Base-by-base conservation (phyloP, 805 yeast genomes). In the Zygotorulaspora sp. region DNA sequence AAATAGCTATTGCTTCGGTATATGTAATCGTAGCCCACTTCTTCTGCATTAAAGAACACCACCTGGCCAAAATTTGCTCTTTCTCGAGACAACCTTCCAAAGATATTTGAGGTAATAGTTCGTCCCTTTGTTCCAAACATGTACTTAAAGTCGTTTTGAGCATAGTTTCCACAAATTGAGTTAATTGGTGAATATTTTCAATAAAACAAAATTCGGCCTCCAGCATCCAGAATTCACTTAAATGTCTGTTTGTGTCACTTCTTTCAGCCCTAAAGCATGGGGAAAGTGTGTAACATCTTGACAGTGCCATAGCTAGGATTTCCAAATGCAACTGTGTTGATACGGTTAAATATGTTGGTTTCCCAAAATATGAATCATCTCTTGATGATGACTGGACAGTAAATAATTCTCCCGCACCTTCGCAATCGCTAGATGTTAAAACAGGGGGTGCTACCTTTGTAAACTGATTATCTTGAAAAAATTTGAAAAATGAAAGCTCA, bases 171-270 rank as follows among this genome's bases (percentile, higher is more conserved):
- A 81, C 75, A 35, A 86, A 72, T 2, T 52, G 53, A 1, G 90
- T 80, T 39, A 92, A 61, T 43, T 81, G 82, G 3, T 57, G 54
- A 5, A 89, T 72, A 10, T 67, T 61, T 4, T 70, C 68, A 2
- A 83, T 62, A 58, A 83, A 84, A 6, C 86, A 78, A 14, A 87
- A 61, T 57, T 92, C 99, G 0, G 88, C 94, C 61, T 92, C 99
- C 2, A 92, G 63, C 97, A 92, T 89, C 97, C 97, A 92, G 60
- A 92, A 92, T 61, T 92, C 99, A 42, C 90, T 75, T 41, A 92
- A 63, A 59, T 92, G 99, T 35, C 98, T 71, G 52, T 79, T 84
- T 0, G 99, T 92, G 55, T 87, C 89, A 40, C 95, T 83, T 35
- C 74, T 74, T 55, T 92, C 99, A 0, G 98, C 97, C 46, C 99